A percentile compares a stretch with the other conserved stretches of the same genome.
phyloP scores from a whole-genome alignment of 2,329 filamentous ascomycete genomes.

The Plectosphaerella sp. region DNA sequence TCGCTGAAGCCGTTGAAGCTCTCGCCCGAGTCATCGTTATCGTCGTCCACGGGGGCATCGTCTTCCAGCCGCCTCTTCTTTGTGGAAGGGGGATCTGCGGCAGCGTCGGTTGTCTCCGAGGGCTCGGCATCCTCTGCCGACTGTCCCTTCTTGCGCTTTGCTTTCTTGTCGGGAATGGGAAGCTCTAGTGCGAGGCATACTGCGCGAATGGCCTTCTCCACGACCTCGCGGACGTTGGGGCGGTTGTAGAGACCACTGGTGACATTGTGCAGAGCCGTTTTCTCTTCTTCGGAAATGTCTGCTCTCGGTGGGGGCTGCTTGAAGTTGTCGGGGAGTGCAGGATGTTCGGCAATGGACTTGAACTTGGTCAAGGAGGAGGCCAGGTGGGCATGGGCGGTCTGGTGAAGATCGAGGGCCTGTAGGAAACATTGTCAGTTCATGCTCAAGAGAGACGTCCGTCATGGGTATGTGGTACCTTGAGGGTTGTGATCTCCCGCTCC shows the following conservation, averaged over 20 bases:
- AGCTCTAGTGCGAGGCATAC: slow-evolving; percentile 46
- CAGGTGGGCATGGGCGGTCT: slow-evolving; percentile 52
- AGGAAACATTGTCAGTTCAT: slow-evolving; percentile 1
- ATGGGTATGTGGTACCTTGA: slow-evolving; percentile 38
- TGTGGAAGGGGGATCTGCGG: slow-evolving; percentile 10
- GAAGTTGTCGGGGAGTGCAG: slow-evolving; percentile 44
- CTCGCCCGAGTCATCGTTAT: slow-evolving; percentile 3
- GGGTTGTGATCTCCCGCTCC: slow-evolving; percentile 53
- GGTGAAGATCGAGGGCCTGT: slow-evolving; percentile 53
- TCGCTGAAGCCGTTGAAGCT: slow-evolving; percentile 12
- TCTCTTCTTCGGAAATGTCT: slow-evolving; percentile 47
- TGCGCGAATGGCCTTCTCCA: slow-evolving; percentile 42
- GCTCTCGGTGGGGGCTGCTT: slow-evolving; percentile 43
- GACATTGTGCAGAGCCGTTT: slow-evolving; percentile 50
- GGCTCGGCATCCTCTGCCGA: slow-evolving; percentile 22
- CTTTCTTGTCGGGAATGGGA: slow-evolving; percentile 39
- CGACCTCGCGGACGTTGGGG: slow-evolving; percentile 42
- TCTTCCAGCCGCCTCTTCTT: slow-evolving; percentile 20
- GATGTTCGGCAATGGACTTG: slow-evolving; percentile 46
- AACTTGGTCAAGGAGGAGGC: slow-evolving; percentile 49
- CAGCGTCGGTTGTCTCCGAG: slow-evolving; percentile 19
- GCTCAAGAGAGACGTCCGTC: not conserved
- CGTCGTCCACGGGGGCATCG: slow-evolving; percentile 22
- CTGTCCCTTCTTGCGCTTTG: slow-evolving; percentile 25
- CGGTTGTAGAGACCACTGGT: slow-evolving; percentile 54